Evolutionary conservation across 495 filamentous ascomycete genomes (phyloP), one percentile per base, ranked within the genome.

Genomic region (Talaromyces proteolyticus): DNA sequence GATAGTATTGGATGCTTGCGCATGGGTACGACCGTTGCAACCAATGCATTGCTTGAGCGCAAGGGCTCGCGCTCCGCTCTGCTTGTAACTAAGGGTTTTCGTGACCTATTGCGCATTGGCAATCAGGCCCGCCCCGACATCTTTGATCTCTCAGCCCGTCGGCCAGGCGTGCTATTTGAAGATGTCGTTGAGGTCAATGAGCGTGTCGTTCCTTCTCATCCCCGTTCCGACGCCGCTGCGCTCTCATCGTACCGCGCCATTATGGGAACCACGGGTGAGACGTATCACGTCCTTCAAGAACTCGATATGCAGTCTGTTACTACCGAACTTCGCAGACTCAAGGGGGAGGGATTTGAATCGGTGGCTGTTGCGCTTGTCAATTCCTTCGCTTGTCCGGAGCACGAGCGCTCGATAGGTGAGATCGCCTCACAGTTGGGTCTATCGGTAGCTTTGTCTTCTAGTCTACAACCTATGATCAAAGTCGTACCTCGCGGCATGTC

Each of bases 31-130:
- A 91, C 87, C 1, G 87, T 91, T 20, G 87, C 87, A 2, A 91
- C 87, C 5, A 91, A 91, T 57, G 87, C 87, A 22, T 65, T 96
- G 42, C 74, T 96, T 0, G 91, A 96, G 64, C 69, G 91, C 34
- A 96, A 96, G 67, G 91, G 91, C 3, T 89, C 94, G 67, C 80
- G 77, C 57, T 89, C 90, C 56, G 91, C 87, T 3, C 75, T 96
- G 59, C 77, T 95, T 4, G 86, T 92, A 16, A 95, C 87, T 3
- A 82, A 86, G 57, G 91, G 91, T 0, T 96, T 95, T 69, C 84
- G 81, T 49, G 90, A 95, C 61, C 91, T 88, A 55, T 72, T 96
- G 12, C 78, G 85, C 36, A 89, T 90, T 57, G 83, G 86, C 38
- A 88, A 90, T 64, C 86, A 91, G 65, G 83, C 80, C 21, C 69